These are phyloP conservation scores for Bjerkandera adusta DNA, from an alignment of 1,284 basidiomycete species.

Conservation along the genomic window DNA sequence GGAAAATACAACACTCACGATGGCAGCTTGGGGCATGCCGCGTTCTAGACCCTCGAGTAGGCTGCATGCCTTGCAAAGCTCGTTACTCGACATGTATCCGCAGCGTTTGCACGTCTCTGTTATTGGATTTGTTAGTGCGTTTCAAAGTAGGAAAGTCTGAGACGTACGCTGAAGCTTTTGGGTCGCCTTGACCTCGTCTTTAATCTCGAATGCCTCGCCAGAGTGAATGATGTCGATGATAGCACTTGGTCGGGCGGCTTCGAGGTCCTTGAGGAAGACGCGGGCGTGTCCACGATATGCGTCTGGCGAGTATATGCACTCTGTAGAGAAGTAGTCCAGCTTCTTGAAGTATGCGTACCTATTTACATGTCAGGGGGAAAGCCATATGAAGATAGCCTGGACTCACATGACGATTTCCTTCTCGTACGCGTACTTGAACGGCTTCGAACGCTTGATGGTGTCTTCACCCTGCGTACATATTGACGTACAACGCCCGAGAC, in stretches of 20 bases:
- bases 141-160: no score
- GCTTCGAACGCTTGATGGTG: conserved; percentile 95
- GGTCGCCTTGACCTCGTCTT: conserved; percentile 72
- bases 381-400: neutral
- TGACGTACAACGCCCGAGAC: conserved; percentile 89
- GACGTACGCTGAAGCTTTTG: conserved; percentile 75
- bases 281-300: conserved; percentile 97
- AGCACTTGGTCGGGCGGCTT: conserved; percentile 88
- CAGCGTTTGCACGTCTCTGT: conserved; percentile 87
- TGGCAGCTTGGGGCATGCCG: conserved; percentile 65
- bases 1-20: conserved; percentile 47
- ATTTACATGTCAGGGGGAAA: neutral
- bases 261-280: conserved; percentile 92
- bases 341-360: conserved; percentile 99
- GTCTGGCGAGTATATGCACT: conserved; percentile 98
- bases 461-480: conserved; percentile 94
- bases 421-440: conserved; percentile 99
- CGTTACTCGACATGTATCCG: conserved; percentile 92
- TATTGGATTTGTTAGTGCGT: no score
- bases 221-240: conserved; percentile 99
- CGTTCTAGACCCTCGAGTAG: conserved; percentile 89
- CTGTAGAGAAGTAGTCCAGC: conserved; percentile 98
- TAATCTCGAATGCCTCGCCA: conserved; percentile 85
- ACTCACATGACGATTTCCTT: conserved; percentile 98
- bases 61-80: conserved; percentile 91